These are phyloP conservation scores for Erodium moschatum DNA, from an alignment of 441 rosid genomes.

Conservation along the genomic window DNA sequence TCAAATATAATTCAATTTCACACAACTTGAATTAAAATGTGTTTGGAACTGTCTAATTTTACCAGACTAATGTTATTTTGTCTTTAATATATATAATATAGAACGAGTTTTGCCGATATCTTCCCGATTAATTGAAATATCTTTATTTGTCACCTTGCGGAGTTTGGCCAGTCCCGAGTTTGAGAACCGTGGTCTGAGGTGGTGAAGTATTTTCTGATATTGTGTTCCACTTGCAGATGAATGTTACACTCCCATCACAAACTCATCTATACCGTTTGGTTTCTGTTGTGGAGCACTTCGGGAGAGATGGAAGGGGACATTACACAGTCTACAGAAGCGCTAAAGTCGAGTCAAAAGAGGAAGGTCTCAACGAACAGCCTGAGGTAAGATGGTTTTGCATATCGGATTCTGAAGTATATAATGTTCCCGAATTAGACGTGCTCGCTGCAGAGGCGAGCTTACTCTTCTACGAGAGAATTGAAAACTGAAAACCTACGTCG, in stretches of 20 bases:
- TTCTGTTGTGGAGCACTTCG: slow-evolving; percentile 77
- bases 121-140: too few relatives aligned
- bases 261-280: slow-evolving; percentile 42
- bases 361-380: slow-evolving; percentile 20
- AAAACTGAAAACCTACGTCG: slow-evolving; percentile 15
- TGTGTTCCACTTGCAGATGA: not conserved
- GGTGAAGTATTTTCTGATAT: not conserved
- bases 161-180: too few relatives aligned
- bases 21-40: too few relatives aligned
- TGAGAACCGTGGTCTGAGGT: too few relatives aligned
- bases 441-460: slow-evolving; percentile 72
- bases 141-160: too few relatives aligned
- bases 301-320: slow-evolving; percentile 72
- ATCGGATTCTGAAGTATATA: slow-evolving; percentile 59
- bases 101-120: too few relatives aligned
- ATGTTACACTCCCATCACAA: slow-evolving; percentile 20
- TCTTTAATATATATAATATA: too few relatives aligned
- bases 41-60: too few relatives aligned
- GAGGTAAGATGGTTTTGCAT: slow-evolving; percentile 52
- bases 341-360: slow-evolving; percentile 22
- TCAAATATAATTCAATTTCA: too few relatives aligned
- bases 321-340: slow-evolving; percentile 67
- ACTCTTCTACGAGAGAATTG: slow-evolving; percentile 70
- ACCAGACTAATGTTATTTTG: too few relatives aligned
- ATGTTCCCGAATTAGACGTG: slow-evolving; percentile 57